Conservation (phyloP, 2,329 filamentous ascomycete species). For the Pyrenochaeta sp. region DNA sequence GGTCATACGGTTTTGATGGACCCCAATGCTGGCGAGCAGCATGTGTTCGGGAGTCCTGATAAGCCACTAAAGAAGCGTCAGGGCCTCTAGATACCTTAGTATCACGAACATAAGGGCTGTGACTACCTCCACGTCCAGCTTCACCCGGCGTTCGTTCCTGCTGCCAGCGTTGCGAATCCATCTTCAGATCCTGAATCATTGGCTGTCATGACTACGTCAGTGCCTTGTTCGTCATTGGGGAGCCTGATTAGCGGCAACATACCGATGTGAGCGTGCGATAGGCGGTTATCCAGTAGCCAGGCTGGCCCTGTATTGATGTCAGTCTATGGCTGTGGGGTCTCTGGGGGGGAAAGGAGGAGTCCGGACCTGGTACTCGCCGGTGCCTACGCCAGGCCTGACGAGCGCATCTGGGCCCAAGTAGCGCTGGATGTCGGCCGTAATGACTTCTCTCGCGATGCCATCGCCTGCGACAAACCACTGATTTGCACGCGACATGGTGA, state of each 20-base stretch:
- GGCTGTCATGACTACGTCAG: slow-evolving; percentile 37
- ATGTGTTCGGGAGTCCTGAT: slow-evolving; percentile 55
- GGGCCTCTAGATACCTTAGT: slow-evolving; percentile 54
- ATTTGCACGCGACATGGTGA: slow-evolving; percentile 48
- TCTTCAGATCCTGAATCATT: slow-evolving; percentile 60
- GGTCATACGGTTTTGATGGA: slow-evolving; percentile 40
- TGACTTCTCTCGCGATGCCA: slow-evolving; percentile 61
- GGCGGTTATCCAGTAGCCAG: slow-evolving; percentile 61
- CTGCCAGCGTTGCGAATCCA: slow-evolving; percentile 58
- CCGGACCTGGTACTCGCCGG: slow-evolving; percentile 56
- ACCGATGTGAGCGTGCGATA: slow-evolving; percentile 61
- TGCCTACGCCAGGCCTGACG: slow-evolving; percentile 57
- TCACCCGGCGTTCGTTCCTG: slow-evolving; percentile 44
- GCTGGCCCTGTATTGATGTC: slow-evolving; percentile 47
- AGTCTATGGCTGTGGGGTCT: slow-evolving; percentile 17
- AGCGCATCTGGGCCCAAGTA: slow-evolving; percentile 61
- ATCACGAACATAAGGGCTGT: slow-evolving; percentile 49
- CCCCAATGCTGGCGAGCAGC: slow-evolving; percentile 54
- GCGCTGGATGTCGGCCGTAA: slow-evolving; percentile 62
- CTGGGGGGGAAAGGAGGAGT: slow-evolving; percentile 19
- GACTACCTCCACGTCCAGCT: slow-evolving; percentile 58
- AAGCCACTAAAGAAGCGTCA: slow-evolving; percentile 56
- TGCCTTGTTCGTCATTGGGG: neutral
- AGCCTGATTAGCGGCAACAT: slow-evolving; percentile 26
- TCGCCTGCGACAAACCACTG: slow-evolving; percentile 61